Evolutionary conservation across 108 stramenopile species (phyloP).

Genomic region (Pseudonitzschia multistriata): DNA sequence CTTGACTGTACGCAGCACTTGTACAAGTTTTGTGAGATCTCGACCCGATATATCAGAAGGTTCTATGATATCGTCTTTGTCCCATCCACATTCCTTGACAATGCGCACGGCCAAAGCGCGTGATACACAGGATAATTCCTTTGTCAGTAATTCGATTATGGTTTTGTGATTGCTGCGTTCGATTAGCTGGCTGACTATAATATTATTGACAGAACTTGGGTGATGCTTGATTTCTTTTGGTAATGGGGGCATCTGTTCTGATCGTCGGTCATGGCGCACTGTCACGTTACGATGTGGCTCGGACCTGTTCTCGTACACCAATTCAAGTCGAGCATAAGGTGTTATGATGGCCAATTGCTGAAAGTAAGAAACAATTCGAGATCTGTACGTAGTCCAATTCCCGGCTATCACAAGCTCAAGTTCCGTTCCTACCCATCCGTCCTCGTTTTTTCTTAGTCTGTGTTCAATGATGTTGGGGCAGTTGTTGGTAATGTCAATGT

Average conservation of each 20-base stretch:
- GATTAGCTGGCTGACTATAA: slow-evolving; percentile 90
- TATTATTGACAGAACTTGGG: slow-evolving; percentile 85
- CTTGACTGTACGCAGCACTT: slow-evolving; percentile 73
- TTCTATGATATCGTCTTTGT: slow-evolving; percentile 27
- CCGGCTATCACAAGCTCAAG: slow-evolving; percentile 87
- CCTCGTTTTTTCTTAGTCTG: slow-evolving; percentile 54
- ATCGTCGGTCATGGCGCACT: slow-evolving; percentile 71
- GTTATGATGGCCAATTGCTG: slow-evolving; percentile 97
- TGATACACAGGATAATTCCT: slow-evolving; percentile 71
- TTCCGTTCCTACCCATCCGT: slow-evolving; percentile 83
- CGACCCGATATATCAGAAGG: slow-evolving; percentile 58
- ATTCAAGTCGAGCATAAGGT: slow-evolving; percentile 84
- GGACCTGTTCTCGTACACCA: slow-evolving; percentile 62
- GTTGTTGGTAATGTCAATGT: slow-evolving; percentile 96
- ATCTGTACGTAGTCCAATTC: slow-evolving; percentile 89
- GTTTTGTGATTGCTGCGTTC: slow-evolving; percentile 71
- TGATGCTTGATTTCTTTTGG: slow-evolving; percentile 93
- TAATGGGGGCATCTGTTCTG: slow-evolving; percentile 89
- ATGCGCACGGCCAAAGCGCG: slow-evolving; percentile 62
- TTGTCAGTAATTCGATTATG: slow-evolving; percentile 70
- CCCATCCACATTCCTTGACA: slow-evolving; percentile 54
- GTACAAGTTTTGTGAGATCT: slow-evolving; percentile 81
- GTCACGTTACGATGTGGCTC: slow-evolving; percentile 64
- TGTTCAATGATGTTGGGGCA: slow-evolving; percentile 80
- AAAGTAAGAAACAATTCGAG: slow-evolving; percentile 87